Percentiles rank a stretch among this genome's conserved stretches.
Evolutionary conservation across 768 basidiomycete species (phyloP).

Genomic region (Lactarius hatsudake): DNA sequence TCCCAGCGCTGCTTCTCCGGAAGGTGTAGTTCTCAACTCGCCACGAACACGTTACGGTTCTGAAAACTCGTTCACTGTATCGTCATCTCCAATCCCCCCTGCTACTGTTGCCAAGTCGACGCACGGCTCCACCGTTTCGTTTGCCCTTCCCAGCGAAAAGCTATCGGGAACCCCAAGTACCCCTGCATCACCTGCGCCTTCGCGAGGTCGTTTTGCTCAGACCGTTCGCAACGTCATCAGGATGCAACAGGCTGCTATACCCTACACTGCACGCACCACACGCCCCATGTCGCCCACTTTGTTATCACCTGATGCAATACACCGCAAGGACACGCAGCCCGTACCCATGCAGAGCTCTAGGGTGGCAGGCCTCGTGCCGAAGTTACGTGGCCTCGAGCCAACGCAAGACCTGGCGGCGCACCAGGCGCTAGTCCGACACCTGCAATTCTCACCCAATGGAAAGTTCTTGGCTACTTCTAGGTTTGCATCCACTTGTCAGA

Average conservation of each 20-base stretch:
- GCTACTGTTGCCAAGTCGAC: slow-evolving; percentile 12
- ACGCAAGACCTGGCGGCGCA: slow-evolving; percentile 65
- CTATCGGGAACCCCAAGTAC: slow-evolving; percentile 23
- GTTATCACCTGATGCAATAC: slow-evolving; percentile 16
- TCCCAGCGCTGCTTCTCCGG: slow-evolving; percentile 16
- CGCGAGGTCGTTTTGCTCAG: slow-evolving; percentile 40
- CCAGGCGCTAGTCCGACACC: slow-evolving; percentile 62
- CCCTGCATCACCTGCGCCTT: slow-evolving; percentile 26
- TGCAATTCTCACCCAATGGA: slow-evolving; percentile 77
- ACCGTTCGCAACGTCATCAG: slow-evolving; percentile 48
- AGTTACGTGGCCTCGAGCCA: slow-evolving; percentile 49
- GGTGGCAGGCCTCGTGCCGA: slow-evolving; percentile 54
- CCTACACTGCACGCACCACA: slow-evolving; percentile 28
- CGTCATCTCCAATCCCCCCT: slow-evolving; percentile 29
- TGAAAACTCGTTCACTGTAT: slow-evolving; percentile 26
- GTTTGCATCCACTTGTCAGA: slow-evolving; percentile 33
- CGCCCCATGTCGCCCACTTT: slow-evolving; percentile 34
- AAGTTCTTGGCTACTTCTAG: slow-evolving; percentile 72
- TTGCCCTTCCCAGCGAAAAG: slow-evolving; percentile 27
- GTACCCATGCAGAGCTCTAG: slow-evolving; percentile 48
- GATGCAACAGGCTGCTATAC: slow-evolving; percentile 35
- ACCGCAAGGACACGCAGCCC: slow-evolving; percentile 28
- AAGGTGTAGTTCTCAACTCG: slow-evolving; percentile 4
- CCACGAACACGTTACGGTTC: slow-evolving; percentile 21
- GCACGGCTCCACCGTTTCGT: slow-evolving; percentile 14